Evolutionary conservation across 139 green algal species (phyloP).

Genomic region (Zygnema circumcarinatum): DNA sequence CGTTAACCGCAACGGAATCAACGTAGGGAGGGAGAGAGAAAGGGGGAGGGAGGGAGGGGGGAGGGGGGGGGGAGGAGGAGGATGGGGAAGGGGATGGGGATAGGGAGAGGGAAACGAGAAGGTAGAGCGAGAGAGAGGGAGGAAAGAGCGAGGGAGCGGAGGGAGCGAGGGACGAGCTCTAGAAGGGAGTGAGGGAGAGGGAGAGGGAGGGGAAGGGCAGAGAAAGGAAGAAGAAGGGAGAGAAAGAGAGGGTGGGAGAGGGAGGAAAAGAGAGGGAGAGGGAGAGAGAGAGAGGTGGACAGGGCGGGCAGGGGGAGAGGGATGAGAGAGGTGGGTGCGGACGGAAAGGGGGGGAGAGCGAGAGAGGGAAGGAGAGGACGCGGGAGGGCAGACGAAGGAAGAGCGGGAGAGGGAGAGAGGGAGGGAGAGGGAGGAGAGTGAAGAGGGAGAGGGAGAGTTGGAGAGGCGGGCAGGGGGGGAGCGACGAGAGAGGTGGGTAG

Average conservation of each 20-base stretch:
- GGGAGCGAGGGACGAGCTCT: no score
- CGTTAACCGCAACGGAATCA: no score
- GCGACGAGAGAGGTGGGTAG: neutral
- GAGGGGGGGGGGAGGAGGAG: neutral
- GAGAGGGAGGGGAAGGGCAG: neutral
- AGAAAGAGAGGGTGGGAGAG: slow-evolving; percentile 7
- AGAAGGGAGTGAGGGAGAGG: no score
- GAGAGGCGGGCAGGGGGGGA: slow-evolving; percentile 1
- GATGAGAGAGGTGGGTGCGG: neutral
- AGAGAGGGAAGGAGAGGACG: neutral
- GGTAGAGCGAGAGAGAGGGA: no score
- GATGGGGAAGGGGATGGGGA: neutral
- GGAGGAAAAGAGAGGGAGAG: slow-evolving; percentile 1
- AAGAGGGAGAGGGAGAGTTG: neutral
- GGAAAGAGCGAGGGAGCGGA: no score
- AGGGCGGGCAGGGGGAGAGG: neutral
- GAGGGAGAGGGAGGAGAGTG: neutral
- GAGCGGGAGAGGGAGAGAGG: slow-evolving; percentile 67
- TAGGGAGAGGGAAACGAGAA: neutral
- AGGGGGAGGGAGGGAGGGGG: neutral
- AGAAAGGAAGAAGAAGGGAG: neutral
- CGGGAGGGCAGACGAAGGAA: neutral
- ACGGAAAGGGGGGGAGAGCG: neutral
- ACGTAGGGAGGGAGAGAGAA: neutral
- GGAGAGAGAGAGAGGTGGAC: neutral